phyloP scores from a whole-genome alignment of 352 stramenopile genomes.

The Phytophthora fragariaefolia region DNA sequence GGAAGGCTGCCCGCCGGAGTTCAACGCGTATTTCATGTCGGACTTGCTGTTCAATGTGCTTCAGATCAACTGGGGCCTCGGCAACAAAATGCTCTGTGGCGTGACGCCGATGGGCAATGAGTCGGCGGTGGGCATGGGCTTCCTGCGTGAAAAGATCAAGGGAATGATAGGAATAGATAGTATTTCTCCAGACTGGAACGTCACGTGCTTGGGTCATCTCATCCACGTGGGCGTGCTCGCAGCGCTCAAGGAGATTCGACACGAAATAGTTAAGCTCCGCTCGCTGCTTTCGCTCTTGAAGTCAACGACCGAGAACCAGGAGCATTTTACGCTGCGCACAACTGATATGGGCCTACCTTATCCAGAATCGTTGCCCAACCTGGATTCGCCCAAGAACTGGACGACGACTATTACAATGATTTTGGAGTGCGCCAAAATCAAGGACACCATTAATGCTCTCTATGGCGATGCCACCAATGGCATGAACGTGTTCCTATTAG shows the following conservation, averaged over 20 bases:
- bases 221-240: conserved; percentile 72
- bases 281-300: conserved; percentile 77
- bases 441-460: conserved; percentile 75
- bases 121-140: conserved; percentile 72
- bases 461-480: conserved; percentile 70
- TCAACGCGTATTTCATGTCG: conserved; percentile 81
- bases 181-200: conserved; percentile 75
- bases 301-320: conserved; percentile 72
- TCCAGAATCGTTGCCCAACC: conserved; percentile 64
- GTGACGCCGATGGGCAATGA: conserved; percentile 71
- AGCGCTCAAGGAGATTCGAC: conserved; percentile 75
- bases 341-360: conserved; percentile 73
- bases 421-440: conserved; percentile 76
- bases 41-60: conserved; percentile 83
- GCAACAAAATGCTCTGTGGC: conserved; percentile 74
- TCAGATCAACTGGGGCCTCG: conserved; percentile 80
- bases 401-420: conserved; percentile 78
- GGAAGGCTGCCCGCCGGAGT: conserved; percentile 70
- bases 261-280: conserved; percentile 79
- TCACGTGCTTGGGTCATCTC: conserved; percentile 76
- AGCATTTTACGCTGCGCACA: conserved; percentile 75
- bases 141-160: conserved; percentile 84
- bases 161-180: conserved; percentile 77
- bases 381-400: conserved; percentile 78
- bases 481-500: conserved; percentile 79